Base-by-base conservation (phyloP, 2,329 filamentous ascomycete genomes). In the Neoascochyta sp. region DNA sequence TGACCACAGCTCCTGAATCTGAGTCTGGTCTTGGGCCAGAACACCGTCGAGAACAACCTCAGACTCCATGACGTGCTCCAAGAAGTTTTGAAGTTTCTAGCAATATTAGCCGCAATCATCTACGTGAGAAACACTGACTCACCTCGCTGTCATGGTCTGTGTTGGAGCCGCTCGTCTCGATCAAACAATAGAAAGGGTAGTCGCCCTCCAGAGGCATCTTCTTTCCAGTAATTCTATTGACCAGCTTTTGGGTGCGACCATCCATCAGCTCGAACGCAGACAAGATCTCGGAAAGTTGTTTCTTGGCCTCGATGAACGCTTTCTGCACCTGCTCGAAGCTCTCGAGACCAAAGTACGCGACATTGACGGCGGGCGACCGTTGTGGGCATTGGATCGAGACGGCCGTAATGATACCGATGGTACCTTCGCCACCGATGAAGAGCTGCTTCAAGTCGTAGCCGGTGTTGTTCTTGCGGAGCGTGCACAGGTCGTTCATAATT, bases 211-310 rank as follows among this genome's bases (percentile, higher is more conserved):
- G 72, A 1, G 92, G 92, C 34, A 80, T 74, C 56, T 83, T 86
- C 55, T 83, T 84, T 15, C 81, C 80, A 8, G 83, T 87, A 19
- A 88, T 83, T 31, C 74, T 68, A 22, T 55, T 57, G n/a, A 62
- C 40, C 8, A 63, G 69, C 40, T 79, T 71, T 66, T 96, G 92
- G 41, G 80, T 90, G 42, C 79, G 73, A 11, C 77, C 79, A 50
- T 98, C 92, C 90, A 98, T 98, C 43, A 98, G 74, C 69, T 98
- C 92, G 59, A 98, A 98, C 0, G 92, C 92, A 3, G 90, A 96
- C 4, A 98, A 75, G 50, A 98, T 96, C 67, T 98, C 92, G 1
- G 84, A 87, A 1, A 98, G 78, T 60, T 95, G 86, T 21, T 74
- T 73, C 71, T 95, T 96, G 31, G 92, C 90, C 63, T 90, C 86